phyloP scores from a whole-genome alignment of 106 monocot genomes.

The Vanilla planifolia region DNA sequence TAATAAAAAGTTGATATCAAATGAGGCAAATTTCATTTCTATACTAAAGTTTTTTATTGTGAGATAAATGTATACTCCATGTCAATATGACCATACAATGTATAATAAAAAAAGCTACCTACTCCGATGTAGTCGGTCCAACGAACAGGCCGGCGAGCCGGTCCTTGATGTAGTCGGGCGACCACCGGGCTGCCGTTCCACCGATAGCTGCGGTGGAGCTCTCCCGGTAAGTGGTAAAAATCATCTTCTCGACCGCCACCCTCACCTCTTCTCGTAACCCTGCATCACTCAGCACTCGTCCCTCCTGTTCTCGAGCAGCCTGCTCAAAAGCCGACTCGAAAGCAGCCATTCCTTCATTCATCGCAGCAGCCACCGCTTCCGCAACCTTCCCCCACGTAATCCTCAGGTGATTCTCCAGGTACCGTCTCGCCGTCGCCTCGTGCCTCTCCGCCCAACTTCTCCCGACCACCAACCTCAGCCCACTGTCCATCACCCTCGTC shows the following conservation, averaged over 20 bases:
- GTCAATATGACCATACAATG: no score
- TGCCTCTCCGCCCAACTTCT: slow-evolving; percentile 22
- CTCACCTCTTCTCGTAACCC: slow-evolving; percentile 30
- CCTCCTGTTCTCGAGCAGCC: slow-evolving; percentile 5
- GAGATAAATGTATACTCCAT: no score
- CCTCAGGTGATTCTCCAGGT: slow-evolving; percentile 13
- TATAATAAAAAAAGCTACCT: no score
- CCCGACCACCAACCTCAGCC: slow-evolving; percentile 20
- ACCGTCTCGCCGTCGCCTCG: slow-evolving; percentile 16
- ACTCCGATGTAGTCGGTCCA: background rate
- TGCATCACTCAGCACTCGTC: slow-evolving; percentile 24
- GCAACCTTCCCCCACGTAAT: slow-evolving; percentile 25
- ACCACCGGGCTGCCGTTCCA: slow-evolving; percentile 2
- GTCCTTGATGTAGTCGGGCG: slow-evolving; percentile 7
- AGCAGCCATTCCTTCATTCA: background rate
- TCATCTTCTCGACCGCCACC: slow-evolving; percentile 8
- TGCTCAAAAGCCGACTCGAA: slow-evolving; percentile 38
- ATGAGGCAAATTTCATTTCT: no score
- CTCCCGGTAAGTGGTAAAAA: slow-evolving; percentile 16
- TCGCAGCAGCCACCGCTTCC: background rate
- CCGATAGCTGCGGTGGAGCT: background rate
- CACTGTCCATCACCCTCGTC: slow-evolving; percentile 22
- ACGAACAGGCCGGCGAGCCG: background rate
- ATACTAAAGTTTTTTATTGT: no score
- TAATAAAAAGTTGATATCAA: no score